Conservation (phyloP, 495 filamentous ascomycete species). For the Coniosporium apollinis region DNA sequence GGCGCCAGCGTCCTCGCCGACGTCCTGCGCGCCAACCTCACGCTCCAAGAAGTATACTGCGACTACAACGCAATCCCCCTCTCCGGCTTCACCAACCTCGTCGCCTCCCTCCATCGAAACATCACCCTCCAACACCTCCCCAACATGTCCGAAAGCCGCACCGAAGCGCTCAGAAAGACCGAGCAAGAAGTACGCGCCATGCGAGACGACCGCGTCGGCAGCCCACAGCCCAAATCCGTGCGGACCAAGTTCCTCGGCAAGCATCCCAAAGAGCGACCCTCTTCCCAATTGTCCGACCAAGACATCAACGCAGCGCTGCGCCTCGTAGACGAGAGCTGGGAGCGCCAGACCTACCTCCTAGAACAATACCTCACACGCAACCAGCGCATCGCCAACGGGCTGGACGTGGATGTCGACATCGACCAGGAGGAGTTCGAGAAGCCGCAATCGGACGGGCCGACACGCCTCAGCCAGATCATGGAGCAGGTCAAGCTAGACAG, state of each 20-base stretch:
- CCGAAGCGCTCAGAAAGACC: constrained; percentile 30
- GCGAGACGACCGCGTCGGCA: neutral
- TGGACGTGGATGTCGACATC: constrained; percentile 15
- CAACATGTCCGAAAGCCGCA: constrained; percentile 44
- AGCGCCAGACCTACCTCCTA: constrained; percentile 38
- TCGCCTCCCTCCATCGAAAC: constrained; percentile 56
- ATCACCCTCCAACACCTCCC: constrained; percentile 47
- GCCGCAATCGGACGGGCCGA: constrained; percentile 12
- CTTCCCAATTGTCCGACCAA: constrained; percentile 16
- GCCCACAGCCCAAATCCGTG: neutral
- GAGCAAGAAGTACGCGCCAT: constrained; percentile 1
- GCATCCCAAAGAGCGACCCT: constrained; percentile 3
- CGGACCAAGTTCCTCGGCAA: neutral
- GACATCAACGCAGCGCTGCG: constrained; percentile 28
- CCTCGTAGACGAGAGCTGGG: constrained; percentile 45
- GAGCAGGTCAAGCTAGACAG: constrained; percentile 21
- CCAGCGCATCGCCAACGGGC: constrained; percentile 35
- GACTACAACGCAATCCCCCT: constrained; percentile 67
- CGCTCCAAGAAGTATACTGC: constrained; percentile 52
- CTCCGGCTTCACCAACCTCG: constrained; percentile 58
- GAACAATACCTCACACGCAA: constrained; percentile 45
- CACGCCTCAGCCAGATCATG: constrained; percentile 18
- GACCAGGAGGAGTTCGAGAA: constrained; percentile 23
- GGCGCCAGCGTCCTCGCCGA: constrained; percentile 63
- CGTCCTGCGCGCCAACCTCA: constrained; percentile 50